Base-by-base conservation (phyloP, 768 basidiomycete genomes). In the Agaricus sinodeliciosus region DNA sequence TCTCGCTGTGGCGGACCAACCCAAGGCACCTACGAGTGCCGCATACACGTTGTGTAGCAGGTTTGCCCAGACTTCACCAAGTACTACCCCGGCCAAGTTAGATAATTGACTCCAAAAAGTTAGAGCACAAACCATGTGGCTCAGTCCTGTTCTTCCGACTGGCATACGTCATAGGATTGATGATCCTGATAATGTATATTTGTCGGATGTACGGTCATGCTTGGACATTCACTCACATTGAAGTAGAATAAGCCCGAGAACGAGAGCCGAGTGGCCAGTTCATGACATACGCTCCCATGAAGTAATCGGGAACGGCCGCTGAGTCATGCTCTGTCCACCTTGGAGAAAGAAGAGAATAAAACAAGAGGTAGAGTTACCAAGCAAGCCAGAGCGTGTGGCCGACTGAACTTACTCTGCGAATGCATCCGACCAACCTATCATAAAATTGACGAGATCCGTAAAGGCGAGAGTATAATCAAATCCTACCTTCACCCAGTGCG, bases 11-110 rank as follows among this genome's bases (percentile, higher is more conserved):
- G 65, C 56, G 4, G 67, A 67, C 62, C 64, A 72, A 7, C 70
- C 71, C 28, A 63, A 59, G 1, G 60, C 59, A 7, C 25, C 55
- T 8, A 73, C 67, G 37, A 74, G 68, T 3, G 65, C 60, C 3
- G 73, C 71, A 47, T 70, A 70, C 47, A 73, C 70, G 36, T 72
- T 70, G 61, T 73, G 72, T 1, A 72, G 66, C 13, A 69, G 65
- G 59, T 71, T 74, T 25, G 73, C 72, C 73, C 72, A 74, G 31
- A 82, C 70, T 59, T 82, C 80, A 25, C 82, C 82, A 50, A 81
- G 80, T 5, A 40, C 58, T 59, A 31, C 31, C 4, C 31, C 31
- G 31, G 37, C 16, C 16, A 12, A 39, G 3, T 6, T 6, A 39
- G 12, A 41, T 22, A 5, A 19, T 31, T 31, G 11, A 41, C 13